Evolutionary conservation across 371 early-diverging fungal genomes (phyloP).

Genomic region (Apophysomyces variabilis): DNA sequence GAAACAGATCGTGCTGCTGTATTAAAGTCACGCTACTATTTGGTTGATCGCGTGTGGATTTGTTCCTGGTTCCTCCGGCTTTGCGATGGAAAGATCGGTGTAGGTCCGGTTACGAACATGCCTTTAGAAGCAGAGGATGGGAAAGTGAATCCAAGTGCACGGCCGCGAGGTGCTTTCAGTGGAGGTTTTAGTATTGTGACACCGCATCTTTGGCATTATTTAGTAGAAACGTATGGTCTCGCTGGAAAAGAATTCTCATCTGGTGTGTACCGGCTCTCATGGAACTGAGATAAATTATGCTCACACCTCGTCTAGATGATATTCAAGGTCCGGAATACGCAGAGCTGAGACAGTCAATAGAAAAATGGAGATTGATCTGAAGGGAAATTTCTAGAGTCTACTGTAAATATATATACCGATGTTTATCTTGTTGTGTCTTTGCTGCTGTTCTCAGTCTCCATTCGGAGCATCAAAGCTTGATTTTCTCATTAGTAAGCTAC

Average conservation of each 20-base stretch:
- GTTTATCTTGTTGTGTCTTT: no score
- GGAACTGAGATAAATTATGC: neutral
- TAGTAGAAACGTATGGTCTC: conserved; percentile 46
- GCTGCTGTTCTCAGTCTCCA: no score
- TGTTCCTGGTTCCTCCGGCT: conserved; percentile 50
- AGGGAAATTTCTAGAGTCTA: neutral
- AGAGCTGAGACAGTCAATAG: conserved; percentile 35
- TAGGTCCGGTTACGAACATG: conserved; percentile 37
- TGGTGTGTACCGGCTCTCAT: conserved; percentile 21
- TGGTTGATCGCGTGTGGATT: conserved; percentile 50
- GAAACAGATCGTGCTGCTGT: conserved; percentile 39
- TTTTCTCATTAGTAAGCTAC: no score
- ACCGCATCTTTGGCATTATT: conserved; percentile 46
- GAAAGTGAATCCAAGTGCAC: conserved; percentile 31
- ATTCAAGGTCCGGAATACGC: conserved; percentile 39
- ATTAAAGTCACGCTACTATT: conserved; percentile 29
- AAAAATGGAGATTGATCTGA: conserved; percentile 41
- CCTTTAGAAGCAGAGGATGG: conserved; percentile 34
- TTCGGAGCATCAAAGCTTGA: no score
- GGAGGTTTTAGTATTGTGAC: conserved; percentile 49
- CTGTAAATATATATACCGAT: neutral
- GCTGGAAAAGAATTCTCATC: conserved; percentile 36
- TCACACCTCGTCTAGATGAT: conserved; percentile 27
- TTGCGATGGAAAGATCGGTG: conserved; percentile 51
- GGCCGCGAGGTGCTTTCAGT: conserved; percentile 42